phyloP scores from a whole-genome alignment of 148 eudicot genomes.

The Diospyros kaki region DNA sequence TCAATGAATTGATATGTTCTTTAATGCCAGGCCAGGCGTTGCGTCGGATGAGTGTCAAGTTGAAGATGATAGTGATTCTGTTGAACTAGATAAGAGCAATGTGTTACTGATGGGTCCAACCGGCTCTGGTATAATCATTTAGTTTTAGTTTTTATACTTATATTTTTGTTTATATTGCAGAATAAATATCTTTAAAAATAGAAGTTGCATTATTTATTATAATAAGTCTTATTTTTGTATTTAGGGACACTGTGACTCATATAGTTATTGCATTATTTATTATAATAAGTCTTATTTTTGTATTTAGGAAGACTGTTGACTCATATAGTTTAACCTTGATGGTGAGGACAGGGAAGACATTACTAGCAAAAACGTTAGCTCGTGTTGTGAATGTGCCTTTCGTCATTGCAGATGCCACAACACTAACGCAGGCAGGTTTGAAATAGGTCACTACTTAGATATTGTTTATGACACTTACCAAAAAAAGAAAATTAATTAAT shows the following conservation, averaged over 20 bases:
- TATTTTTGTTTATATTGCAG: slow-evolving; percentile 11
- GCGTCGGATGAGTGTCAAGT: slow-evolving; percentile 24
- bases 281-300: slow-evolving; percentile 11
- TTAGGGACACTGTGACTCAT: slow-evolving; percentile 6
- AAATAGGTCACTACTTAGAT: slow-evolving; percentile 4
- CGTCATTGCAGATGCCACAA: slow-evolving; percentile 44
- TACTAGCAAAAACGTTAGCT: slow-evolving; percentile 45
- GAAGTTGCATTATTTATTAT: background rate
- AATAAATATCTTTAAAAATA: background rate
- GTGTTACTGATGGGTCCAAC: slow-evolving; percentile 39
- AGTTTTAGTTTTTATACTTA: background rate
- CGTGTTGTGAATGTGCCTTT: slow-evolving; percentile 42
- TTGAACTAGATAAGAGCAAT: slow-evolving; percentile 41
- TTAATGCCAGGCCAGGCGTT: slow-evolving; percentile 24
- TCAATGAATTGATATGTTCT: slow-evolving; percentile 1
- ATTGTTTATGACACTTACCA: background rate
- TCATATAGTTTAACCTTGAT: slow-evolving; percentile 19
- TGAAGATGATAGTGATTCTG: slow-evolving; percentile 28
- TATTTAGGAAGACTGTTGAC: slow-evolving; percentile 3
- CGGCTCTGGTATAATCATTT: slow-evolving; percentile 24
- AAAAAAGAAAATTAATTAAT: background rate
- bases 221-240: slow-evolving; percentile 12
- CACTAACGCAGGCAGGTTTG: slow-evolving; percentile 42
- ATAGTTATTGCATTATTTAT: background rate
- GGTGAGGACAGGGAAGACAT: slow-evolving; percentile 47